Base-by-base conservation (phyloP, 78 protist genomes). In the Mantamonas sphyraenae region DNA sequence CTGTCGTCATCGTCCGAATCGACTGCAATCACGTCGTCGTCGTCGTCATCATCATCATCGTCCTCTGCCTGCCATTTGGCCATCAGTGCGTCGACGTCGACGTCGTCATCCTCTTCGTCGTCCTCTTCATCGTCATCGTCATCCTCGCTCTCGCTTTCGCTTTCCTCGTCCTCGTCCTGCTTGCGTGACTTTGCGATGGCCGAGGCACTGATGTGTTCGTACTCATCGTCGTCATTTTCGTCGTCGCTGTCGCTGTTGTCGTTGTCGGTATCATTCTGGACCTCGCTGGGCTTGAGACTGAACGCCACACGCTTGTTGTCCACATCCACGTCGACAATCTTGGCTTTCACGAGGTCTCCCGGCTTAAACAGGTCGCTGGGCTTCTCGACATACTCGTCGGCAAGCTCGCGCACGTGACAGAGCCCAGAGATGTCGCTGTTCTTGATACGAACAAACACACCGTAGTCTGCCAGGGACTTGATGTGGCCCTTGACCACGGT, bases 321-420 rank as follows among this genome's bases (percentile, higher is more conserved):
- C 9, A 5, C 12, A 59, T 62, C 70, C 40, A 50, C 33, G 55
- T 50, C 50, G 20, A 67, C 9, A 14, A 67, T 24, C 42, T 45
- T 42, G 4, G 62, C 73, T 30, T 47, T 42, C 33, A 67, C 73
- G 43, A 10, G 39, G 60, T 67, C 73, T 14, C 73, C 73, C n/a
- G 43, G 39, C 30, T 26, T 17, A n/a, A 45, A 67, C 39, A 20
- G 59, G 39, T 42, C 55, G 38, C 43, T 33, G 26, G 30, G 8
- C 34, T 47, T 28, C 31, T 7, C 0, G 60, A 67, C 38, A 10
- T 7, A 9, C 0, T 16, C 60, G 56, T 67, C 60, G 33, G 50
- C 5, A 28, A 67, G 16, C 56, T 67, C 62, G 12, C 34, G 30
- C 10, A 24, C 20, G n/a, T 66, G 71, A 50, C 43, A 17, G 43